Base-by-base conservation (phyloP, 441 rosid genomes). In the Populus hybrid region DNA sequence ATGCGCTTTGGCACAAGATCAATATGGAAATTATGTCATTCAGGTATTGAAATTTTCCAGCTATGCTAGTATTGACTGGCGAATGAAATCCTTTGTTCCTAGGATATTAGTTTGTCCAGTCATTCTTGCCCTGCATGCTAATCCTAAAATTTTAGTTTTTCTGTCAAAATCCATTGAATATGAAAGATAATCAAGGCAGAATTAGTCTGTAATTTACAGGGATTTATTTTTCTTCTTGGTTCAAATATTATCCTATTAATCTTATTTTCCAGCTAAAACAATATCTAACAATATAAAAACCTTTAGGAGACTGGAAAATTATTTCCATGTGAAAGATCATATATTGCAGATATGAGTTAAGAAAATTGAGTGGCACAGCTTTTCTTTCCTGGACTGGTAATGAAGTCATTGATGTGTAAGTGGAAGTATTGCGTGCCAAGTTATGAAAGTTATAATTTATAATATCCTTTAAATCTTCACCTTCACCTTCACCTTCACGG, bases 1-100 rank as follows among this genome's bases (percentile, higher is more conserved):
- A 53, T 90, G 92, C 85, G 69, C 86, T 77, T 84, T 95, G 72
- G 95, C 95, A 19, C 98, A 93, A 86, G 98, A 95, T 85, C 98
- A 93, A 76, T 95, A 95, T 30, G 99, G 98, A 50, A 95, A 95
- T 73, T 95, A 95, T 87, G 98, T 95, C 81, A 95, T 95, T 83
- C 98, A 95, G 94, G 98, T 91, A 83, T 68, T 38, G 21, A 24
- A 36, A 32, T 72, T 34, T 71, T 24, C 80, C 67, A 4, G 69
- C 18, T 30, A 74, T 63, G 42, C 16, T 19, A 42, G 3, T 75
- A 53, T 23, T 82, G 38, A 65, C 14, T 28, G 67, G 24, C 21
- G 26, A 50, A 32, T 21, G 6, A 28, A 14, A 40, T 74, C 7
- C 50, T 28, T 72, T 18, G 34, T 35, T 10, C 53, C 66, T 50